Conservation (phyloP, 2,329 filamentous ascomycete species). For the Penicillium hesseltinei region DNA sequence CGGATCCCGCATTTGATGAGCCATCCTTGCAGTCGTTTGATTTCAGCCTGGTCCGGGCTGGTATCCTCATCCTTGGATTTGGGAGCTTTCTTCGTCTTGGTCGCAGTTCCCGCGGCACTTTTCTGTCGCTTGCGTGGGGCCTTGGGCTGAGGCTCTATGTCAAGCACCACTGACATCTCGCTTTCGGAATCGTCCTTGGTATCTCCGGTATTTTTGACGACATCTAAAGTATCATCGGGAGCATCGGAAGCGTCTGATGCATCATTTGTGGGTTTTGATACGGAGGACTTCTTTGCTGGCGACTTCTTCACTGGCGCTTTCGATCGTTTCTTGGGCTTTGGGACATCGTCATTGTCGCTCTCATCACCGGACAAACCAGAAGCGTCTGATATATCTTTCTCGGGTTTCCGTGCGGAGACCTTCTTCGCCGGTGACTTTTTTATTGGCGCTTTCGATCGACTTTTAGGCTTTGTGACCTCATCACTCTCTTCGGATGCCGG, state of each 20-base stretch:
- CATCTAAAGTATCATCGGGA: conserved; percentile 19
- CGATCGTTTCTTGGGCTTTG: conserved; percentile 20
- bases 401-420: background rate
- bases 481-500: conserved; percentile 23
- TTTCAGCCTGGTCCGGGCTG: conserved; percentile 69
- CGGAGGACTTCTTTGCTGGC: conserved; percentile 9
- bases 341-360: conserved; percentile 24
- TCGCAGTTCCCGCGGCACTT: conserved; percentile 24
- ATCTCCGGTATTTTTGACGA: conserved; percentile 24
- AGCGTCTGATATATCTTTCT: conserved; percentile 5
- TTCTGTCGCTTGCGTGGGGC: conserved; percentile 54
- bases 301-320: conserved; percentile 9
- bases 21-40: conserved; percentile 84
- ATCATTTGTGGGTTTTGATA: conserved; percentile 6
- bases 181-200: conserved; percentile 57
- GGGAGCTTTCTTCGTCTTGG: conserved; percentile 36
- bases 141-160: conserved; percentile 65
- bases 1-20: conserved; percentile 87
- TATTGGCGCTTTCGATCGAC: conserved; percentile 12
- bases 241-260: conserved; percentile 6
- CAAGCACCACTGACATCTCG: conserved; percentile 73
- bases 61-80: conserved; percentile 48
- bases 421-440: conserved; percentile 9
- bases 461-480: conserved; percentile 21
- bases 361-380: conserved; percentile 17